Evolutionary conservation across 441 rosid genomes (phyloP).

Genomic region (Gossypium trilobum): DNA sequence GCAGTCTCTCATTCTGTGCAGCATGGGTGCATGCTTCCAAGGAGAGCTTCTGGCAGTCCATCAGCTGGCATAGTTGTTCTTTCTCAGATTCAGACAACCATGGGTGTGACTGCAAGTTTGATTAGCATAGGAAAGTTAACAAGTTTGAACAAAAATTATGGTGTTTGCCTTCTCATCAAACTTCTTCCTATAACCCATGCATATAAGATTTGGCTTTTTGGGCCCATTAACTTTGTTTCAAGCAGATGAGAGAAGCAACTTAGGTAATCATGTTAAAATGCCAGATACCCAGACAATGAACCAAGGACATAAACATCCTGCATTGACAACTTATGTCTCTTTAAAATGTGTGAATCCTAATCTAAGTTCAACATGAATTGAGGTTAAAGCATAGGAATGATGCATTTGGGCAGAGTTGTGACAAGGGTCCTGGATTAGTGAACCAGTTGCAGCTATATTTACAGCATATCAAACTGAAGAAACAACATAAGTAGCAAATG

Average conservation of each 20-base stretch:
- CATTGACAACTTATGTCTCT: background rate
- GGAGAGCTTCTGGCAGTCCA: slow-evolving; percentile 96
- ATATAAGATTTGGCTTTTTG: background rate
- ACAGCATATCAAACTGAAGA: slow-evolving; percentile 11
- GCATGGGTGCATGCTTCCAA: slow-evolving; percentile 99
- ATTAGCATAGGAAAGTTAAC: slow-evolving; percentile 9
- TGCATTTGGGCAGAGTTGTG: background rate
- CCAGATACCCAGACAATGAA: background rate
- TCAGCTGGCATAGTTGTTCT: slow-evolving; percentile 74
- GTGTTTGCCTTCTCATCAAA: too few species aligned
- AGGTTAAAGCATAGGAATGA: background rate
- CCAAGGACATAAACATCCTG: background rate
- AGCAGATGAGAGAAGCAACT: background rate
- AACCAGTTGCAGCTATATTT: background rate
- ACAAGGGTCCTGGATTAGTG: too few species aligned
- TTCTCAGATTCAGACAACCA: slow-evolving; percentile 83
- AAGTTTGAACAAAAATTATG: slow-evolving; percentile 8
- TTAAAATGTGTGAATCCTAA: background rate
- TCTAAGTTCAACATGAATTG: background rate
- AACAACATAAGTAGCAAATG: background rate
- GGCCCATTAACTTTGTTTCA: background rate
- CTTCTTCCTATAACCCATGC: background rate
- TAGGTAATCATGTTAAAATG: background rate
- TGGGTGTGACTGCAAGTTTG: slow-evolving; percentile 73
- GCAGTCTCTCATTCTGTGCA: slow-evolving; percentile 88